Conservation (phyloP, 805 yeast genomes). For the Kuraishia piskuri region DNA sequence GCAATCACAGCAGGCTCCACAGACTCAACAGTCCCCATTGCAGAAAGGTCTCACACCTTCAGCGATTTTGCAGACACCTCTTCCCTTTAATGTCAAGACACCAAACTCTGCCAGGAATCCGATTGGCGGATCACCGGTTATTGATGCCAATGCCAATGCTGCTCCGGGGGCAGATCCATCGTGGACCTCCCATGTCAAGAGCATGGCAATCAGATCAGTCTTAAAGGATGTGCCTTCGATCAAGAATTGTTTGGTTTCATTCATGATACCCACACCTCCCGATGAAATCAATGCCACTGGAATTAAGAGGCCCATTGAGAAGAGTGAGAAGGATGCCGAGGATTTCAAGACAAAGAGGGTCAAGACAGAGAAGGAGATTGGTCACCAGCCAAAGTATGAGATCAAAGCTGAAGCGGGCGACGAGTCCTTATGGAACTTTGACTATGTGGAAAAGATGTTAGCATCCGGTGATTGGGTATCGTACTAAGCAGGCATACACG, state of each 20-base stretch:
- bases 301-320: constrained; percentile 8
- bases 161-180: not conserved
- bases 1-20: not conserved
- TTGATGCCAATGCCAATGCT: not conserved
- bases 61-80: constrained; percentile 28
- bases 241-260: constrained; percentile 19
- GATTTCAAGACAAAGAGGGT: constrained; percentile 4
- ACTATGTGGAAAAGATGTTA: constrained; percentile 23
- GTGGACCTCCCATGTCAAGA: constrained; percentile 34
- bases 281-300: constrained; percentile 15
- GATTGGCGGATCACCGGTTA: not conserved
- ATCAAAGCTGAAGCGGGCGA: constrained; percentile 1
- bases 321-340: constrained; percentile 4
- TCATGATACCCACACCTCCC: constrained; percentile 26
- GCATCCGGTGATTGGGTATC: constrained; percentile 20
- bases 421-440: constrained; percentile 19
- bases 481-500: not conserved
- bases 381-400: not conserved
- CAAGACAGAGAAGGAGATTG: constrained; percentile 6
- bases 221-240: constrained; percentile 35
- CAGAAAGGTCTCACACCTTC: constrained; percentile 25
- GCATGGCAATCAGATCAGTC: constrained; percentile 34
- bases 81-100: constrained; percentile 24
- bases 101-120: constrained; percentile 12
- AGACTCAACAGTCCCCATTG: constrained; percentile 9